Evolutionary conservation across 2,329 filamentous ascomycete genomes (phyloP).

Genomic region (Cyclaneusma minus): DNA sequence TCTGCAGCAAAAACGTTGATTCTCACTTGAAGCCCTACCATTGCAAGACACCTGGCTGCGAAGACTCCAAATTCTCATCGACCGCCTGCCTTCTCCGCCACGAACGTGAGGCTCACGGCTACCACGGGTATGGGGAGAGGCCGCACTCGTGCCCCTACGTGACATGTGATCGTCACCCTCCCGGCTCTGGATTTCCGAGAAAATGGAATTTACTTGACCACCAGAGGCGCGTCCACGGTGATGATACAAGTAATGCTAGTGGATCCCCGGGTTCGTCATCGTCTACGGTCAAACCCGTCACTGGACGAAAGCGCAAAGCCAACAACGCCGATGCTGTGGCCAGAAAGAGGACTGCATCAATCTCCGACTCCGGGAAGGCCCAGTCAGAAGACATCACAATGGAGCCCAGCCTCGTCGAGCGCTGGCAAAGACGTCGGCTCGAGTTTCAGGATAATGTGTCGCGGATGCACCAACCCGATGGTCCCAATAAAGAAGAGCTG

Average conservation of each 20-base stretch:
- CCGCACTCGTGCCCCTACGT: constrained; percentile 80
- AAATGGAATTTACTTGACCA: constrained; percentile 95
- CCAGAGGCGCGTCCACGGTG: constrained; percentile 86
- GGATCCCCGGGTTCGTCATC: constrained; percentile 12
- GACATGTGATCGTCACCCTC: constrained; percentile 69
- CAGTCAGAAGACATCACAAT: constrained; percentile 14
- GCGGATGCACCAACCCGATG: constrained; percentile 14
- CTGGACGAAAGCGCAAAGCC: constrained; percentile 1
- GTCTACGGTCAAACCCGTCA: constrained; percentile 2
- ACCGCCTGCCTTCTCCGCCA: constrained; percentile 90
- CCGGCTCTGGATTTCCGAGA: constrained; percentile 80
- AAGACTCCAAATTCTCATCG: constrained; percentile 81
- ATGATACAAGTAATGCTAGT: constrained; percentile 16
- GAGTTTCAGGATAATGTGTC: constrained; percentile 12
- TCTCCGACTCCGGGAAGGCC: constrained; percentile 14
- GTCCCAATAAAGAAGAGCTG: constrained; percentile 11
- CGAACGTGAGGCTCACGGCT: constrained; percentile 87
- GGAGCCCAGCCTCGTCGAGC: constrained; percentile 14
- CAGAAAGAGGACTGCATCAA: constrained; percentile 4
- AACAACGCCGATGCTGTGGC: constrained; percentile 4
- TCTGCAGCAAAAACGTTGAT: constrained; percentile 79
- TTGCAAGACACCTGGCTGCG: constrained; percentile 74
- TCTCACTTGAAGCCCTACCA: constrained; percentile 93
- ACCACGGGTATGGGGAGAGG: constrained; percentile 89
- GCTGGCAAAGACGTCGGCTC: constrained; percentile 14